Evolutionary conservation across 106 monocot species (phyloP).

Genomic region (Phalaenopsis aphrodite): DNA sequence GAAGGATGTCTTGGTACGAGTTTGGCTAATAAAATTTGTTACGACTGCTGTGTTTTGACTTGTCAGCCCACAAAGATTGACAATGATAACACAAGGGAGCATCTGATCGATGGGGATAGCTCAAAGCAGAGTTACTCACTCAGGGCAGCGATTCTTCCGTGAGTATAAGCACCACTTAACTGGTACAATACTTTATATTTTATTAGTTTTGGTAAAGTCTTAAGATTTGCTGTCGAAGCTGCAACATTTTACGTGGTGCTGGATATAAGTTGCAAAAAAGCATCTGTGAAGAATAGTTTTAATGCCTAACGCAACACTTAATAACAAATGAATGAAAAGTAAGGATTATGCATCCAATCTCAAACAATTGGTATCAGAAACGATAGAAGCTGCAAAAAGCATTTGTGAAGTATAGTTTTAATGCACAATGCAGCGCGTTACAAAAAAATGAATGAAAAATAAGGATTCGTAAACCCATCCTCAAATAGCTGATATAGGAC

Average conservation of each 20-base stretch:
- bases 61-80: slow-evolving; percentile 15
- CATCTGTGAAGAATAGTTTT: background rate
- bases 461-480: background rate
- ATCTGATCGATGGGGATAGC: slow-evolving; percentile 19
- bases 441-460: background rate
- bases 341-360: background rate
- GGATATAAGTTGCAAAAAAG: background rate
- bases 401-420: background rate
- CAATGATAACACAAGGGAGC: slow-evolving; percentile 31
- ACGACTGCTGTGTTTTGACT: background rate
- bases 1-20: background rate
- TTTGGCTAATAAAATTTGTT: background rate
- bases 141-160: slow-evolving; percentile 54
- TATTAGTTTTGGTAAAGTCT: background rate
- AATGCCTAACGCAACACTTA: background rate
- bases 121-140: slow-evolving; percentile 41
- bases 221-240: background rate
- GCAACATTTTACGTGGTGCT: background rate
- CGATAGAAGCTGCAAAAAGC: background rate
- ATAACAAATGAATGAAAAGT: background rate
- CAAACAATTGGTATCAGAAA: background rate
- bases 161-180: slow-evolving; percentile 9
- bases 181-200: background rate
- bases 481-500: background rate
- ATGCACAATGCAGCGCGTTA: background rate